Conservation (phyloP, 23 red algal species). For the Gracilaria vermiculophylla region DNA sequence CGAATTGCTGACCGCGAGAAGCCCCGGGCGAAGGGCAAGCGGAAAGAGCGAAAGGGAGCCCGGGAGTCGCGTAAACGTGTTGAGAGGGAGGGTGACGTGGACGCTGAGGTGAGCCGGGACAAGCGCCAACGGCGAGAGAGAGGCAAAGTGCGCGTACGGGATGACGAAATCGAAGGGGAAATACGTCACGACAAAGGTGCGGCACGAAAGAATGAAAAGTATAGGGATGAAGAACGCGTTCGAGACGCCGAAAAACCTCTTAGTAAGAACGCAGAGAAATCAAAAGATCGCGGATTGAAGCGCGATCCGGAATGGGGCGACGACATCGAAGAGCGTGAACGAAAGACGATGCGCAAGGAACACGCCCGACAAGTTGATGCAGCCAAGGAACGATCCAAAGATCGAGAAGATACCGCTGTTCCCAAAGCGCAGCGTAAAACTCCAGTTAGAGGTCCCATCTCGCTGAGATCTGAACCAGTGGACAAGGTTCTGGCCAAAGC, state of each 20-base stretch:
- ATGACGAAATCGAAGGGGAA: not conserved
- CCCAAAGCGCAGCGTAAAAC: not conserved
- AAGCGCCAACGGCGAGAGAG: not conserved
- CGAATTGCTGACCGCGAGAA: not conserved
- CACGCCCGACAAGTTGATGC: not conserved
- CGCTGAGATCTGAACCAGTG: not conserved
- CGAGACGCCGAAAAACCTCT: not conserved
- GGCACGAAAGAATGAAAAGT: not conserved
- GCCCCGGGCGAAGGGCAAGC: not conserved
- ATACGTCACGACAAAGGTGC: not conserved
- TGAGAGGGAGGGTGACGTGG: not conserved
- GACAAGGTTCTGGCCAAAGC: not conserved
- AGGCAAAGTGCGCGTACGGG: not conserved
- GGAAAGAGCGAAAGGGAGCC: not conserved
- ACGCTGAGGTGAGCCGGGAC: not conserved
- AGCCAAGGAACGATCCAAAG: not conserved
- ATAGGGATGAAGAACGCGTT: not conserved
- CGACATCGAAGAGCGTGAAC: not conserved
- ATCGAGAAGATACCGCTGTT: not conserved
- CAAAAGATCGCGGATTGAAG: not conserved
- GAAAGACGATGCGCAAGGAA: slow-evolving; percentile 9
- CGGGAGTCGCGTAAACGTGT: not conserved
- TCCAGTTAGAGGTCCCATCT: not conserved
- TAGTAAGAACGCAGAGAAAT: not conserved
- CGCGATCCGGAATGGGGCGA: not conserved